Conservation (phyloP, 768 basidiomycete genomes). For the Hortiboletus flavorubellus region DNA sequence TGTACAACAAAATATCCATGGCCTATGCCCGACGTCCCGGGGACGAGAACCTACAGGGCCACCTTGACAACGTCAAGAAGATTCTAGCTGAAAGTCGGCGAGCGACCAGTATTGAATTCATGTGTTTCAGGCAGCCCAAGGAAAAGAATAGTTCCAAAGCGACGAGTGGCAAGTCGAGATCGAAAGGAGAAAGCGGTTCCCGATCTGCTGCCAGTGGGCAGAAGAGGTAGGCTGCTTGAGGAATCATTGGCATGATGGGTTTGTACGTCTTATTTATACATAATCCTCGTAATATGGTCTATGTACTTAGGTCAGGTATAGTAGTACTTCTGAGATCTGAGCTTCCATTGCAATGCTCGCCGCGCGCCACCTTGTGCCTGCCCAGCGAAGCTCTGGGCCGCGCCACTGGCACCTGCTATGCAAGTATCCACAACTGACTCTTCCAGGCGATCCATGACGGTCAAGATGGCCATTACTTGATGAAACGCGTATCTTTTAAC, state of each 20-base stretch:
- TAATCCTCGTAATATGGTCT: neutral
- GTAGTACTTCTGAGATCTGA: neutral
- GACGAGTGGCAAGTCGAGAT: slow-evolving; percentile 14
- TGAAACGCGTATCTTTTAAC: neutral
- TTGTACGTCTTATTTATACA: neutral
- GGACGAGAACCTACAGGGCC: slow-evolving; percentile 80
- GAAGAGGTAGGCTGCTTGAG: slow-evolving; percentile 15
- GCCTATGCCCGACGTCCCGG: slow-evolving; percentile 84
- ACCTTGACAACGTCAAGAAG: slow-evolving; percentile 89
- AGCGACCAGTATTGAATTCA: slow-evolving; percentile 90
- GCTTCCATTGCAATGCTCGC: neutral
- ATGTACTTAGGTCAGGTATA: too few relatives aligned
- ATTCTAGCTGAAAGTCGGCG: slow-evolving; percentile 83
- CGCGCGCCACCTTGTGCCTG: neutral
- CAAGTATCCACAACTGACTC: too few relatives aligned
- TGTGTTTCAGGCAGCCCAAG: slow-evolving; percentile 86
- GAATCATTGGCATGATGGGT: neutral
- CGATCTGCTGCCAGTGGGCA: slow-evolving; percentile 17
- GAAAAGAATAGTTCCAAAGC: slow-evolving; percentile 25
- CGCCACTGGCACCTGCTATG: too few relatives aligned
- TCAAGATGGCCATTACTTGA: neutral
- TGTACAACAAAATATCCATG: slow-evolving; percentile 94
- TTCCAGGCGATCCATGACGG: too few relatives aligned
- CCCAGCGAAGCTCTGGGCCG: neutral
- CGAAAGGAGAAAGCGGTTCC: slow-evolving; percentile 15